Conservation (phyloP, 2,329 filamentous ascomycete genomes). For the Exophiala aquamarina region DNA sequence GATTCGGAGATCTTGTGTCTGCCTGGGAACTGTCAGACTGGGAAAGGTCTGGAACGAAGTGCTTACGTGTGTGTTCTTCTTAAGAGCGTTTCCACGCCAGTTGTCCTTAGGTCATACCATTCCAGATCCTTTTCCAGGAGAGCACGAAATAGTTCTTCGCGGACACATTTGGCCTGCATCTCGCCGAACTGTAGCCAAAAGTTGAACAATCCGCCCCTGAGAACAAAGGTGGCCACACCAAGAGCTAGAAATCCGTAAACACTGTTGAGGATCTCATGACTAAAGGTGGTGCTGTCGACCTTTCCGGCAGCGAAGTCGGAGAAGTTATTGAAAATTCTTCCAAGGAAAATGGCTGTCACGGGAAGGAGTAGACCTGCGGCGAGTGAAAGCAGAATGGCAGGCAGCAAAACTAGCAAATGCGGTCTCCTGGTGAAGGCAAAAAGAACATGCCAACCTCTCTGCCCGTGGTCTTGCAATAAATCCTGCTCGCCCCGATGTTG, state of each 20-base stretch:
- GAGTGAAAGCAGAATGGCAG: conserved; percentile 58
- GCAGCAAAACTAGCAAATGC: conserved; percentile 56
- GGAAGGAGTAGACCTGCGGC: conserved; percentile 65
- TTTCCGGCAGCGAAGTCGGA: conserved; percentile 62
- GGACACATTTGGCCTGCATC: conserved; percentile 67
- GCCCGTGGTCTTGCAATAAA: no score
- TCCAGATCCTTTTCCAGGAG: conserved; percentile 71
- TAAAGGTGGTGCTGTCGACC: conserved; percentile 51
- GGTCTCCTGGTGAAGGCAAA: conserved; percentile 70
- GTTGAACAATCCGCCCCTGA: conserved; percentile 66
- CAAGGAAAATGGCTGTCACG: conserved; percentile 67
- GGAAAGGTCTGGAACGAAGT: not conserved
- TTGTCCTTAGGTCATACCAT: conserved; percentile 76
- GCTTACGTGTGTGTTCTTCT: conserved; percentile 71
- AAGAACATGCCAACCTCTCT: conserved; percentile 53
- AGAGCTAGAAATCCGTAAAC: conserved; percentile 64
- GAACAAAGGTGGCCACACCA: conserved; percentile 65
- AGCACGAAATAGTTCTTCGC: conserved; percentile 64
- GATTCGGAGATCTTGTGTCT: conserved; percentile 77
- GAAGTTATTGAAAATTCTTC: conserved; percentile 72
- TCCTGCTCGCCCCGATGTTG: no score
- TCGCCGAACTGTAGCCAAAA: conserved; percentile 80
- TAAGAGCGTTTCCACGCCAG: conserved; percentile 71
- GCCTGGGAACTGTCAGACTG: conserved; percentile 50
- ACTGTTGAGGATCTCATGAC: conserved; percentile 58